These are phyloP conservation scores for Fistulinella cinereoalba DNA, from an alignment of 1,284 basidiomycete species.

Conservation along the genomic window DNA sequence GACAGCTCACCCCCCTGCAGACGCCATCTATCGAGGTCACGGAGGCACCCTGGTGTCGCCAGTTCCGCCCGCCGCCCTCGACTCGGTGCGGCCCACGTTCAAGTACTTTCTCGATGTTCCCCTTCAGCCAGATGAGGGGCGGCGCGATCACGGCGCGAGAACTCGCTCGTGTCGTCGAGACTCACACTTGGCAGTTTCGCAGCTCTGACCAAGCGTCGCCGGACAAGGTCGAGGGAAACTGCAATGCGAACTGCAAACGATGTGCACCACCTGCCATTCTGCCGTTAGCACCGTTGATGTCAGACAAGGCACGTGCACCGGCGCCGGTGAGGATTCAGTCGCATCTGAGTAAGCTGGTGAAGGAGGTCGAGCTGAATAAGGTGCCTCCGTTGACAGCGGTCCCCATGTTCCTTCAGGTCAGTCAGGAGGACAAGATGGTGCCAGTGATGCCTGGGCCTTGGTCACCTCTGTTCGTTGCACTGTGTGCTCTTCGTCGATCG, in stretches of 20 bases:
- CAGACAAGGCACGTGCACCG: constrained; percentile 31
- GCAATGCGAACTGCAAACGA: constrained; percentile 28
- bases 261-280: too few species aligned
- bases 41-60: constrained; percentile 53
- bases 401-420: constrained; percentile 86
- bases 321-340: constrained; percentile 35
- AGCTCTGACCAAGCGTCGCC: constrained; percentile 67
- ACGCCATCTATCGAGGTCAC: too few species aligned
- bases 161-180: constrained; percentile 46
- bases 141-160: constrained; percentile 45
- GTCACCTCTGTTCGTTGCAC: constrained; percentile 68
- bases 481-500: constrained; percentile 92
- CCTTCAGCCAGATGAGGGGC: constrained; percentile 91
- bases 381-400: constrained; percentile 39
- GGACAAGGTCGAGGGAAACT: constrained; percentile 45
- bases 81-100: constrained; percentile 89
- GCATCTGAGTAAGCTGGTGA: constrained; percentile 22
- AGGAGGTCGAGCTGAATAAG: constrained; percentile 23
- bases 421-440: constrained; percentile 89
- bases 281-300: constrained; percentile 30
- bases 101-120: constrained; percentile 97
- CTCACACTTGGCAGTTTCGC: constrained; percentile 67
- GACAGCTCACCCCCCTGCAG: too few species aligned
- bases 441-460: constrained; percentile 69
- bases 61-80: constrained; percentile 86